Conservation (phyloP, 345 rosid genomes). For the Gossypium arboreum region DNA sequence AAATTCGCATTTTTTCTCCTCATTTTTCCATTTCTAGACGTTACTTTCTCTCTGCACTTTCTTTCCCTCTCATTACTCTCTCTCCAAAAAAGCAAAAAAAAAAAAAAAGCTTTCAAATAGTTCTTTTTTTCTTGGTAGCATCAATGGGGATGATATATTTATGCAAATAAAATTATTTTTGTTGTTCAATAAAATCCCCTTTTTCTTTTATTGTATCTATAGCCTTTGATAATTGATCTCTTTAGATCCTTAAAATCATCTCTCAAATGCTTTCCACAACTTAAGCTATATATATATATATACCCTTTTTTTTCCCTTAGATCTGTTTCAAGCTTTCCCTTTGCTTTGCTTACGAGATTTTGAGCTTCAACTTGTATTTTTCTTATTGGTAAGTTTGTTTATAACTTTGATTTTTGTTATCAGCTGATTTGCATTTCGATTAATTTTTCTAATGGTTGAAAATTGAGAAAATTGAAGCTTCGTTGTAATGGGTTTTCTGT, state of each 20-base stretch:
- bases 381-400: background rate
- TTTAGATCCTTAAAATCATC: background rate
- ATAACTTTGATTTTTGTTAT: background rate
- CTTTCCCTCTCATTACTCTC: conserved; percentile 4
- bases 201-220: background rate
- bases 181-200: background rate
- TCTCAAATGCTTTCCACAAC: background rate
- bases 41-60: background rate
- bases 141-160: conserved; percentile 13
- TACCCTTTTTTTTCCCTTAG: background rate
- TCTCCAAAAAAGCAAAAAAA: no score
- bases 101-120: no score
- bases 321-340: conserved; percentile 3
- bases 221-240: background rate
- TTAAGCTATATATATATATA: background rate
- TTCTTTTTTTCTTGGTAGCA: conserved; percentile 16
- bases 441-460: background rate
- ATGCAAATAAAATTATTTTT: background rate
- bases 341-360: background rate
- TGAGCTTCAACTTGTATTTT: background rate
- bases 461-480: background rate
- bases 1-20: background rate
- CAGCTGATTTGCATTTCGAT: background rate
- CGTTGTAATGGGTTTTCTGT: background rate
- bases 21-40: conserved; percentile 13